Evolutionary conservation across 176 grass and related monocot genomes (phyloP), one percentile per base, ranked within the genome.

Genomic region (Raddia guianensis): DNA sequence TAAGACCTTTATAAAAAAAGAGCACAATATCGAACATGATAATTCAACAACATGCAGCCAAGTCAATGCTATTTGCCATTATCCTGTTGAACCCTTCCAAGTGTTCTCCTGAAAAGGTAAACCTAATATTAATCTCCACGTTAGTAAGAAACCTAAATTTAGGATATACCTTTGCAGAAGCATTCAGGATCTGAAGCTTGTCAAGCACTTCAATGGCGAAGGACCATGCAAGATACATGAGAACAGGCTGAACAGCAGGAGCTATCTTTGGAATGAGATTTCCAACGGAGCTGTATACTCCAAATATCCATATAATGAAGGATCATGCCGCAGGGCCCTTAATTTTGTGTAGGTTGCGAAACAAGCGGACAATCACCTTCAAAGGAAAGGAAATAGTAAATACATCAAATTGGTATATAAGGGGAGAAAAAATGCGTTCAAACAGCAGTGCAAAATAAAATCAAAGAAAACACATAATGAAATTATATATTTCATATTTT

Each of bases 111-210:
- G 90, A 79, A 73, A 80, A 91, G 77, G 5, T 44, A 62, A 87
- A 77, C 66, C 48, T 54, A 78, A 68, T 68, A 91, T 9, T 27
- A 46, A 84, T 76, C 35, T 77, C 55, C 67, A 63, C 42, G 82
- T 5, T 81, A 66, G 18, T 58, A 14, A 51, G 21, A 44, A 87
- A 84, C 12, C 50, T n/a, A 68, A 74, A 72, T 70, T 70, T 75
- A 58, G 63, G 63, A 76, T 58, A 59, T 93, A 98, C 95, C 95
- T 95, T 98, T 35, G 81, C 78, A 80, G 81, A 79, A 73, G 92
- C 84, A 85, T 95, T 95, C 90, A 98, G 77, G 64, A 98, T 98
- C 84, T 98, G 95, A 91, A 98, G 95, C 84, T 93, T 98, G 59
- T 92, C 92, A 63, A 91, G 56, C 49, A 86, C 86, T 62, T 95